Conservation (phyloP, 139 green algal species). For the Volvox reticuliferus region DNA sequence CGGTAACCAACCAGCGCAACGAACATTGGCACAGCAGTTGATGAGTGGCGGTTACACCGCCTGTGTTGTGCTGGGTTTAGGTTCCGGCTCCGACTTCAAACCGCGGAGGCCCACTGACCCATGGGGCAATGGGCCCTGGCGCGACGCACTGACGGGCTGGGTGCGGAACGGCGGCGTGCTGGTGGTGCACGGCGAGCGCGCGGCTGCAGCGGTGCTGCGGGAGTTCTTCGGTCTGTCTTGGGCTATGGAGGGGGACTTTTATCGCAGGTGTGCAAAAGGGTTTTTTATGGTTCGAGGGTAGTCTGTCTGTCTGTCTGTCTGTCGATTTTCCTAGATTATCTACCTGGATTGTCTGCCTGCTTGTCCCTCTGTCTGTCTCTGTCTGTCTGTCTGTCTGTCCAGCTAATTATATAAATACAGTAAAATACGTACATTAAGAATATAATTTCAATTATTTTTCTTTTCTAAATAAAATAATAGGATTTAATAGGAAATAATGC, state of each 20-base stretch:
- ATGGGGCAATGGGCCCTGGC: slow-evolving; percentile 18
- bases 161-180: slow-evolving; percentile 20
- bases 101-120: slow-evolving; percentile 1
- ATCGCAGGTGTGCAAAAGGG: not conserved
- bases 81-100: slow-evolving; percentile 16
- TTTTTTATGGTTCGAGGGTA: not conserved
- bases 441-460: too few species aligned
- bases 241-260: slow-evolving; percentile 31
- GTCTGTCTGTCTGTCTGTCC: not conserved
- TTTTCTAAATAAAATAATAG: too few species aligned
- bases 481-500: too few species aligned
- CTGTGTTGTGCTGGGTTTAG: slow-evolving; percentile 25
- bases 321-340: too few species aligned
- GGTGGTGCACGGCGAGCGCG: slow-evolving; percentile 22
- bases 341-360: too few species aligned
- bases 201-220: slow-evolving; percentile 25
- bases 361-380: too few species aligned
- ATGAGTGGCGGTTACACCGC: not conserved
- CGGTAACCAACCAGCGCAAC: not conserved
- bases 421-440: too few species aligned
- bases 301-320: not conserved
- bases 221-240: slow-evolving; percentile 24
- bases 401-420: too few species aligned
- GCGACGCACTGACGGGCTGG: slow-evolving; percentile 1
- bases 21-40: not conserved